Evolutionary conservation across 2,329 filamentous ascomycete genomes (phyloP).

Genomic region (Pseudogymnoascus sp.): DNA sequence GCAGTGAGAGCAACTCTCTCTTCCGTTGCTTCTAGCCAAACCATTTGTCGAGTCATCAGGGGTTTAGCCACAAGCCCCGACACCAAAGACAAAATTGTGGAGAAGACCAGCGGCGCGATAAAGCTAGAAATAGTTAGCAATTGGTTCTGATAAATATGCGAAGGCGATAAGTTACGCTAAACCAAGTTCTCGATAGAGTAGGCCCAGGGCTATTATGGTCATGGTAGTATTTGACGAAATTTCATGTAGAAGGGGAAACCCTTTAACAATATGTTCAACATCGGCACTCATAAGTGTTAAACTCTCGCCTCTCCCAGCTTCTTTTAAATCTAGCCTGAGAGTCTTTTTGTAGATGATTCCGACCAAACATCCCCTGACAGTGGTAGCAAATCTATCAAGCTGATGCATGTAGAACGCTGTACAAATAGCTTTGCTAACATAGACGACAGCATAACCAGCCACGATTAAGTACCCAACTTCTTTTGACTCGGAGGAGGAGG

Average conservation of each 20-base stretch:
- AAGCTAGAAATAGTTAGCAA: background rate
- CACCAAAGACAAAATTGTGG: background rate
- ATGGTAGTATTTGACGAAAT: constrained; percentile 27
- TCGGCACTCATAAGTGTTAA: constrained; percentile 37
- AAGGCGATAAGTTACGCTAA: constrained; percentile 21
- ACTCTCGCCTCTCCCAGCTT: background rate
- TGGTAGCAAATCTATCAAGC: constrained; percentile 20
- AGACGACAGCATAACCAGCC: background rate
- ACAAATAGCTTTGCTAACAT: constrained; percentile 1
- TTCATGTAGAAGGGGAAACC: constrained; percentile 27
- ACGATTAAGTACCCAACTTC: background rate
- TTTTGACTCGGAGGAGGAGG: background rate
- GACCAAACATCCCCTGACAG: constrained; percentile 23
- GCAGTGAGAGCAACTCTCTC: constrained; percentile 35
- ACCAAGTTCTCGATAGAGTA: constrained; percentile 26
- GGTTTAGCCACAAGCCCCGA: background rate
- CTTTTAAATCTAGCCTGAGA: background rate
- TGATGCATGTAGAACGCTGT: background rate
- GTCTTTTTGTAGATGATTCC: constrained; percentile 25
- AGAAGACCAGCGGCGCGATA: background rate
- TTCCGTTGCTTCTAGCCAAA: constrained; percentile 37
- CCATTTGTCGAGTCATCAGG: constrained; percentile 16
- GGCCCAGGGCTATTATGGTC: constrained; percentile 23
- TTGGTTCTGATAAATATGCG: background rate
- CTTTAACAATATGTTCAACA: constrained; percentile 34